Conservation (phyloP, 2,329 filamentous ascomycete species). For the Colletotrichum truncatum region DNA sequence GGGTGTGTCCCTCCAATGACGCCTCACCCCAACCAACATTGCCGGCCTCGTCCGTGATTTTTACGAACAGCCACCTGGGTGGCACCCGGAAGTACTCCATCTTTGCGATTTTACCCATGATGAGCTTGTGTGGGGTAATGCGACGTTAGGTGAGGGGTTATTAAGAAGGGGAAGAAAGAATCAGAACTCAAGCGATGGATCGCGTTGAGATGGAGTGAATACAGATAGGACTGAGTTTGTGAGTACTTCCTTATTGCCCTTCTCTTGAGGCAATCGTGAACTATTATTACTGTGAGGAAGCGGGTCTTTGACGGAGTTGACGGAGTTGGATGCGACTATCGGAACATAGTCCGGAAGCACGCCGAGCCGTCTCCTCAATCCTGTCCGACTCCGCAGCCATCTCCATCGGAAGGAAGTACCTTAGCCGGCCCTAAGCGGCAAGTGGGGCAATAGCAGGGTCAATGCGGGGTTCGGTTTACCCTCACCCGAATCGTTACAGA, state of each 20-base stretch:
- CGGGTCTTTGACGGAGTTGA: conserved; percentile 18
- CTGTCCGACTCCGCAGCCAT: conserved; percentile 10
- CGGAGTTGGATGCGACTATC: conserved; percentile 11
- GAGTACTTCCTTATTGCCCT: no score
- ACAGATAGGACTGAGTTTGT: no score
- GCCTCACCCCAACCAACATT: conserved; percentile 79
- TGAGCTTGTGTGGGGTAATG: not conserved
- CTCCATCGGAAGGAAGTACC: conserved; percentile 1
- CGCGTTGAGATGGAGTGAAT: no score
- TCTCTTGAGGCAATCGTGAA: conserved; percentile 22
- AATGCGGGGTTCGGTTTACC: conserved; percentile 20
- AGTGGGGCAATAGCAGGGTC: not conserved
- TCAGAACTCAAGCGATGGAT: not conserved
- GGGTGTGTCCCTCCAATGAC: conserved; percentile 77
- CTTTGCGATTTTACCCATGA: conserved; percentile 69
- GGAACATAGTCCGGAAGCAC: conserved; percentile 19
- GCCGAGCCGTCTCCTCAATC: conserved; percentile 3
- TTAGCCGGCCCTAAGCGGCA: conserved; percentile 3
- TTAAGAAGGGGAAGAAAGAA: not conserved
- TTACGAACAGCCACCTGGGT: conserved; percentile 82
- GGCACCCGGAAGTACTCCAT: conserved; percentile 81
- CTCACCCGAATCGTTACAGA: conserved; percentile 6
- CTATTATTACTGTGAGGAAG: conserved; percentile 1
- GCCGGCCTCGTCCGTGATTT: conserved; percentile 74
- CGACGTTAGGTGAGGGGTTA: not conserved